Evolutionary conservation across 345 rosid genomes (phyloP), one percentile per base, ranked within the genome.

Genomic region (Rhizophora apiculata): DNA sequence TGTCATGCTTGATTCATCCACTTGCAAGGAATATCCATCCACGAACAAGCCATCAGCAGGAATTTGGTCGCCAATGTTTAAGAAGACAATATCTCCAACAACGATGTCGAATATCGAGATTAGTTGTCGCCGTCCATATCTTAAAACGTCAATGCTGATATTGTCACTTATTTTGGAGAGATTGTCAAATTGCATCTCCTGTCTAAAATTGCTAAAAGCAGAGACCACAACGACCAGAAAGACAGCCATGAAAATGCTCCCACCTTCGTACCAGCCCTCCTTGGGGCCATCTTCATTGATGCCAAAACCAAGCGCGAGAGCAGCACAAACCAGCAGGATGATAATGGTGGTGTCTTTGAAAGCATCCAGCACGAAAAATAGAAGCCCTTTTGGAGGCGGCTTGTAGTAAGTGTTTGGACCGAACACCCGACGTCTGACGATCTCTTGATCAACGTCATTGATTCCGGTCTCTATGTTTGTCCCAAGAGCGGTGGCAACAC

Each of bases 381-480:
- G n/a, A 54, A 88, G 51, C 32, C 93, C 83, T 57, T 88, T 85
- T 7, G 87, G 84, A 30, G 89, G 89, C 21, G 89, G 93, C 74
- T 82, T 85, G 15, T 60, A 76, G 67, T 88, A 88, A 36, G 86
- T 86, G 70, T 88, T 88, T 5, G 82, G 67, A 75, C 93, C 89
- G 52, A 83, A 88, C 59, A 63, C 76, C 32, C 80, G 73, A 16
- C 72, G 81, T 11, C 86, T 79, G 52, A 60, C 61, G 6, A 84
- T 29, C 24, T 88, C 88, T 61, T 72, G 60, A 19, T 77, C 84
- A 53, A 72, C 76, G 54, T 77, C 82, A 26, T 60, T 68, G 72
- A 88, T 80, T 74, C 93, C 93, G 31, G 66, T 71, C 63, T 82
- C 74, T 29, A 72, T 26, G 70, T 78, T 76, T 74, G 88, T 85